These are phyloP conservation scores for Ceratobasidium theobromae DNA, from an alignment of 1,284 basidiomycete genomes.

Conservation along the genomic window DNA sequence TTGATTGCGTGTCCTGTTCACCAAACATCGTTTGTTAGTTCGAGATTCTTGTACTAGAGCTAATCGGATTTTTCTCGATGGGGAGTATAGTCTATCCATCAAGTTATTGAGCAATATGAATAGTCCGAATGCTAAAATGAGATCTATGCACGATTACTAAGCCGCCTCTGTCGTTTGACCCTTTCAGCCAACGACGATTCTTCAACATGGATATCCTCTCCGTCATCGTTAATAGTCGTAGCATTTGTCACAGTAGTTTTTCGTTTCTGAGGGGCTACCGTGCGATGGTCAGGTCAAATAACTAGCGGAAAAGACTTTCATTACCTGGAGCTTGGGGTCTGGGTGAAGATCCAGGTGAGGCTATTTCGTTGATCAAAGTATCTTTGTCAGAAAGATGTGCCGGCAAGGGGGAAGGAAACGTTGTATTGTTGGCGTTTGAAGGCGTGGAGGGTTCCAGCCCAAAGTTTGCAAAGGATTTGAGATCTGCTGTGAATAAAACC, in stretches of 20 bases:
- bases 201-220: background rate
- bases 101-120: no score
- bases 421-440: background rate
- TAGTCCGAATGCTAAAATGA: no score
- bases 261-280: background rate
- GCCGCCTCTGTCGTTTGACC: background rate
- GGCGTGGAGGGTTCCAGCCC: slow-evolving; percentile 44
- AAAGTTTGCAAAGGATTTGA: slow-evolving; percentile 53
- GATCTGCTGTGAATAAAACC: slow-evolving; percentile 55
- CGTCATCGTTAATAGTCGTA: no score
- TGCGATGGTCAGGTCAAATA: background rate
- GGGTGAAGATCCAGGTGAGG: background rate
- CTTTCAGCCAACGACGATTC: background rate
- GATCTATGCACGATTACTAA: background rate
- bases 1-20: no score
- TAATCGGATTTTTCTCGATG: no score
- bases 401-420: slow-evolving; percentile 10
- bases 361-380: slow-evolving; percentile 1
- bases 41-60: no score
- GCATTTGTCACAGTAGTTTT: no score
- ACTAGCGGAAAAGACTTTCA: no score
- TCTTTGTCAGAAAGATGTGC: background rate
- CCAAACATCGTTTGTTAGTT: no score
- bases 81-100: no score
- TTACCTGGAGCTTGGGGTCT: no score